Evolutionary conservation across 2,329 filamentous ascomycete genomes (phyloP).

Genomic region (Botrytis squamosa): DNA sequence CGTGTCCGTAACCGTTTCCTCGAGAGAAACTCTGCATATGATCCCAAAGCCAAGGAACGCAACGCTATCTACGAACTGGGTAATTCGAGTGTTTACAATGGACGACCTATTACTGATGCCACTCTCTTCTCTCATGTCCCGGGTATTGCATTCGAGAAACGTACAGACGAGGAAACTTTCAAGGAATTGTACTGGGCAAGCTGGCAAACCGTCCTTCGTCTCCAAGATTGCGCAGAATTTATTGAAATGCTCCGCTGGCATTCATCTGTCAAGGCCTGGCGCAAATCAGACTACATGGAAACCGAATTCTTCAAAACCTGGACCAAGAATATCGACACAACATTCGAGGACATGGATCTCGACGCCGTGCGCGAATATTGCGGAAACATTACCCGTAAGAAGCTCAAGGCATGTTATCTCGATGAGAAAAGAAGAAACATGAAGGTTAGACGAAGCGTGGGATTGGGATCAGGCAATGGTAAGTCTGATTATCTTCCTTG

Average conservation of each 20-base stretch:
- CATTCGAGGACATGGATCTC: constrained; percentile 20
- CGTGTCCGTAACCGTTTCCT: constrained; percentile 21
- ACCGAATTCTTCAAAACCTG: constrained; percentile 20
- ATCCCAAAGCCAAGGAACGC: constrained; percentile 16
- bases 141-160: constrained; percentile 18
- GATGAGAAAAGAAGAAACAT: constrained; percentile 19
- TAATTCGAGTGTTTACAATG: constrained; percentile 20
- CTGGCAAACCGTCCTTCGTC: constrained; percentile 16
- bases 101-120: constrained; percentile 20
- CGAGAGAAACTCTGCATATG: constrained; percentile 14
- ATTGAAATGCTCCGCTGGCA: constrained; percentile 22
- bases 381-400: constrained; percentile 17
- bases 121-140: constrained; percentile 18
- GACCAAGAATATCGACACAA: constrained; percentile 19
- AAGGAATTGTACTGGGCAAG: constrained; percentile 20
- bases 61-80: constrained; percentile 17
- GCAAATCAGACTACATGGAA: constrained; percentile 16
- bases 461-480: constrained; percentile 11
- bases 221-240: constrained; percentile 21
- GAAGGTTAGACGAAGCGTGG: constrained; percentile 3
- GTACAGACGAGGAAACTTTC: constrained; percentile 19
- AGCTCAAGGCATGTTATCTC: constrained; percentile 19
- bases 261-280: constrained; percentile 20
- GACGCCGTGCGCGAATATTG: constrained; percentile 19
- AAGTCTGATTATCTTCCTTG: constrained; percentile 20